Conservation (phyloP, 345 rosid genomes). For the Citrus australasica region DNA sequence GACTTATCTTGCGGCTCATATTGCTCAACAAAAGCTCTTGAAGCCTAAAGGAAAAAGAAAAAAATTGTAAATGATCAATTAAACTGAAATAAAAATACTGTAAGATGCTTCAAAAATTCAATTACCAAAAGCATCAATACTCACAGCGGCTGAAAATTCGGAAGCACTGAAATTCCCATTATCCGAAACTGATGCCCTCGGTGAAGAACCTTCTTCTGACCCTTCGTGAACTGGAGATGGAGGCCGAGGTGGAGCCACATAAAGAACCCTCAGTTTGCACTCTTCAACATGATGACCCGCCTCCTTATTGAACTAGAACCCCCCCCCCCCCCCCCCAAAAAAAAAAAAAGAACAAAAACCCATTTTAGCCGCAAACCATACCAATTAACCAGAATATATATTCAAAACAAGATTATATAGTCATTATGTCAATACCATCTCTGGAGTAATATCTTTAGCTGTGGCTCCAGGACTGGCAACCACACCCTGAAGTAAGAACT, state of each 20-base stretch:
- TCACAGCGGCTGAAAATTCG: constrained; percentile 61
- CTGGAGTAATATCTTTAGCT: constrained; percentile 58
- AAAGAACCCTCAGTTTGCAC: constrained; percentile 71
- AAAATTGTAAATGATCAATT: constrained; percentile 12
- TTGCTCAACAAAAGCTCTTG: constrained; percentile 39
- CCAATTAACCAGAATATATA: neutral
- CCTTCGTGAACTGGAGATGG: constrained; percentile 81
- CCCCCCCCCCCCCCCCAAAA: too few species aligned
- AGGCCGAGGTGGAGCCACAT: constrained; percentile 71
- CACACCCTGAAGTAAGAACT: constrained; percentile 77
- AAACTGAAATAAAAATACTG: neutral
- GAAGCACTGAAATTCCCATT: constrained; percentile 40
- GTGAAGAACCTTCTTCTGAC: constrained; percentile 82
- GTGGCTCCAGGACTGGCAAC: constrained; percentile 53
- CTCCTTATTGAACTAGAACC: constrained; percentile 58
- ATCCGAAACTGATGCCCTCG: constrained; percentile 65
- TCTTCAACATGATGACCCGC: constrained; percentile 62
- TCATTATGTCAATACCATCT: constrained; percentile 46
- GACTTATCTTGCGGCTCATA: constrained; percentile 50
- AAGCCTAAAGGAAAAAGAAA: constrained; percentile 40
- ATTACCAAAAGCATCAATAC: constrained; percentile 23
- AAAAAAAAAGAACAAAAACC: neutral
- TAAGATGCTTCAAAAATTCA: neutral
- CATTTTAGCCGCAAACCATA: constrained; percentile 6
- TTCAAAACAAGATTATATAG: neutral